These are phyloP conservation scores for Boletus tylopilopsis DNA, from an alignment of 768 basidiomycete genomes.

Conservation along the genomic window DNA sequence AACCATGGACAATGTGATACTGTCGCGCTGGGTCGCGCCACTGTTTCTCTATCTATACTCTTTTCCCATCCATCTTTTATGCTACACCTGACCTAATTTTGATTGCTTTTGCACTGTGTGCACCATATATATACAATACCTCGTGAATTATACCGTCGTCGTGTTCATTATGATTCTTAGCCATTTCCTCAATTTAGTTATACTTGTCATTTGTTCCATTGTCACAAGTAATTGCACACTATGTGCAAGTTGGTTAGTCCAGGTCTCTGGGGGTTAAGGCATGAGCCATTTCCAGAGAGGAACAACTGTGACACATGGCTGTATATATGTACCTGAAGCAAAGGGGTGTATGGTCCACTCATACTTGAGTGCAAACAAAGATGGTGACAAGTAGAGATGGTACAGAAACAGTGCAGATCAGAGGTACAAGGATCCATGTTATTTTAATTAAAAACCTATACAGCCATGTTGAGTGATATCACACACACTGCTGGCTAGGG, in stretches of 20 bases:
- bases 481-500: too few relatives aligned
- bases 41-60: background rate
- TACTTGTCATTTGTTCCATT: conserved; percentile 1
- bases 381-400: too few relatives aligned
- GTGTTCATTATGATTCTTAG: background rate
- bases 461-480: too few relatives aligned
- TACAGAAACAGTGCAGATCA: too few relatives aligned
- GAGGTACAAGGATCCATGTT: too few relatives aligned
- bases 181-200: background rate
- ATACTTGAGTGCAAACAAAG: too few relatives aligned
- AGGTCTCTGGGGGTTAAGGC: too few relatives aligned
- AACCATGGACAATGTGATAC: background rate
- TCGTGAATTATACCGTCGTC: background rate
- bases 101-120: background rate
- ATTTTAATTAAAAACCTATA: too few relatives aligned
- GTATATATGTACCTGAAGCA: too few relatives aligned
- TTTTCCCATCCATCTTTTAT: conserved; percentile 3
- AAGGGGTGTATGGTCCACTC: too few relatives aligned
- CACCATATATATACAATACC: background rate
- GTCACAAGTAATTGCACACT: background rate
- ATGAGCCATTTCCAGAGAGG: too few relatives aligned
- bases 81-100: conserved; percentile 20
- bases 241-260: background rate
- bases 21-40: conserved; percentile 14
- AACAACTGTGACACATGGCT: too few relatives aligned